phyloP scores from a whole-genome alignment of 306 rosid genomes.

The Vicia villosa region DNA sequence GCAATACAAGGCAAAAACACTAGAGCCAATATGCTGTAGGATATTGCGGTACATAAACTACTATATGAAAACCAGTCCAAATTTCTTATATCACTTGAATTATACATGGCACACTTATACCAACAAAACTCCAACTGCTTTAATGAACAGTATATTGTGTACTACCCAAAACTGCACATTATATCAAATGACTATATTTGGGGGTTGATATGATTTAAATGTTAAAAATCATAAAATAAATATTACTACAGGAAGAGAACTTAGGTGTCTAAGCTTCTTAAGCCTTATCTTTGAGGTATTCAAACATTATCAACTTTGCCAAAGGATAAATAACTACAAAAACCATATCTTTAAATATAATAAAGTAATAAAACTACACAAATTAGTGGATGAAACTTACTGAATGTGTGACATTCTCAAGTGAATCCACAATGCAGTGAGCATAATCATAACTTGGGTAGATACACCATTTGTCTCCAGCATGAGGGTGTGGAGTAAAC shows the following conservation, averaged over 20 bases:
- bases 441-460: slow-evolving; percentile 98
- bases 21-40: neutral
- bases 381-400: slow-evolving; percentile 51
- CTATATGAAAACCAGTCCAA: neutral
- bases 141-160: neutral
- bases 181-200: neutral
- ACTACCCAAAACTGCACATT: neutral
- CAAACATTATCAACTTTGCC: slow-evolving; percentile 6
- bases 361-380: neutral
- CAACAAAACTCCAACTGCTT: slow-evolving; percentile 17
- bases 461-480: slow-evolving; percentile 99
- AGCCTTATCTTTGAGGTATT: neutral
- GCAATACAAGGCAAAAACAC: neutral
- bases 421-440: slow-evolving; percentile 98
- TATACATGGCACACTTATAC: neutral
- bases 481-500: slow-evolving; percentile 97
- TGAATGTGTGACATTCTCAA: slow-evolving; percentile 94
- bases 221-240: neutral
- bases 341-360: neutral
- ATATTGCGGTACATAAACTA: neutral
- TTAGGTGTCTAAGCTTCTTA: slow-evolving; percentile 11
- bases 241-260: neutral
- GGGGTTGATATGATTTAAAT: neutral
- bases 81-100: neutral
- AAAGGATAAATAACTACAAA: neutral